Evolutionary conservation across 352 stramenopile species (phyloP).

Genomic region (Globisporangium nagaii): DNA sequence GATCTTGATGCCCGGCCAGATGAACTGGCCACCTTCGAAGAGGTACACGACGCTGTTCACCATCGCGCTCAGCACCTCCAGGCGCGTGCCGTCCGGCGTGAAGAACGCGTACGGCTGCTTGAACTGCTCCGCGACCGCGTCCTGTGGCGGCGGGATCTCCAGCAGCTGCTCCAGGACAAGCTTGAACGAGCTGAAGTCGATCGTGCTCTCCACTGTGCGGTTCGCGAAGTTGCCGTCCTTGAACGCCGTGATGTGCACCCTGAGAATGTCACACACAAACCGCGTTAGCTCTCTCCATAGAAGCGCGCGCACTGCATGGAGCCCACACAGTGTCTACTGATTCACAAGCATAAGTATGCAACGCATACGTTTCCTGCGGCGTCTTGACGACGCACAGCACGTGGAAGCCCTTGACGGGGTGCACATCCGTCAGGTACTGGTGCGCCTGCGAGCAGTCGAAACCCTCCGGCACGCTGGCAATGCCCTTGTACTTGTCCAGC

Average conservation of each 20-base stretch:
- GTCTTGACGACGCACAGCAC: conserved; percentile 55
- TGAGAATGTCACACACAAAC: no score
- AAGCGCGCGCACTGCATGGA: no score
- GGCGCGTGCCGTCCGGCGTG: conserved; percentile 36
- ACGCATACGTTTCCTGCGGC: conserved; percentile 35
- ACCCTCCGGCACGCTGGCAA: conserved; percentile 3
- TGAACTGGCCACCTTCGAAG: conserved; percentile 72
- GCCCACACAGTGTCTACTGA: background rate
- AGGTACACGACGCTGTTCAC: conserved; percentile 53
- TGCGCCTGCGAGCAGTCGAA: conserved; percentile 33
- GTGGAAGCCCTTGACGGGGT: conserved; percentile 65
- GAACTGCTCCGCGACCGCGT: conserved; percentile 35
- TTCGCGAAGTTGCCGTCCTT: conserved; percentile 45
- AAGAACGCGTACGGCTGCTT: conserved; percentile 72
- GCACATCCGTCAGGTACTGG: conserved; percentile 47
- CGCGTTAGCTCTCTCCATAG: no score
- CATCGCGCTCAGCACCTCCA: conserved; percentile 42
- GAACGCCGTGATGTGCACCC: conserved; percentile 40
- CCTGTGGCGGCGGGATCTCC: conserved; percentile 22
- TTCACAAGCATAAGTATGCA: no score
- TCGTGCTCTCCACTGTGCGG: conserved; percentile 24
- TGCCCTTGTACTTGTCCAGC: conserved; percentile 9
- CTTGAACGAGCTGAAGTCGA: conserved; percentile 30
- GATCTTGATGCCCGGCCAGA: conserved; percentile 62
- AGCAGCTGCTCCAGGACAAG: conserved; percentile 31